Evolutionary conservation across 306 rosid genomes (phyloP).

Genomic region (Trichosanthes truncata): DNA sequence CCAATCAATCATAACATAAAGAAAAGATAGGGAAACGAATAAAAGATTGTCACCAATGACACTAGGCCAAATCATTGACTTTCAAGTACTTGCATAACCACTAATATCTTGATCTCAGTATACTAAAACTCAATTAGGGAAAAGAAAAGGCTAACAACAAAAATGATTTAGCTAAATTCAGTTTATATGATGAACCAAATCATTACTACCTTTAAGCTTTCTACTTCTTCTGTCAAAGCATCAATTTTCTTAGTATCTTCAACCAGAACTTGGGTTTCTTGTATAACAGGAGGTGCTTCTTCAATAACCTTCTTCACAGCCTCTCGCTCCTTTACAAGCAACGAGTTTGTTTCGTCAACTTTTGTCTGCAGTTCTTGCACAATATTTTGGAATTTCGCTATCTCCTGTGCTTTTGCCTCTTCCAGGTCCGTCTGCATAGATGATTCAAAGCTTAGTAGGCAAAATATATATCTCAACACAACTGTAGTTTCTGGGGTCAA

Average conservation of each 20-base stretch:
- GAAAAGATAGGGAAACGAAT: neutral
- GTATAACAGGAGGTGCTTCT: conserved; percentile 92
- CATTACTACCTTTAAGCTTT: conserved; percentile 62
- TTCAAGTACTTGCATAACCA: conserved; percentile 1
- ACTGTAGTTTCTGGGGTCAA: neutral
- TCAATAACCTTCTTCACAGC: conserved; percentile 65
- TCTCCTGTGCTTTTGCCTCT: conserved; percentile 88
- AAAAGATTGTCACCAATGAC: neutral
- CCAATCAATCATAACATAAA: neutral
- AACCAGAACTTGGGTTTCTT: conserved; percentile 89
- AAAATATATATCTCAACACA: neutral
- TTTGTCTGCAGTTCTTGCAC: conserved; percentile 76
- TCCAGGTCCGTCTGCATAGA: conserved; percentile 84
- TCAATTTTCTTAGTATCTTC: conserved; percentile 86
- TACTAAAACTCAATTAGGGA: neutral
- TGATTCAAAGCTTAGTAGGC: neutral
- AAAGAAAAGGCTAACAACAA: neutral
- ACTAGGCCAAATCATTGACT: neutral
- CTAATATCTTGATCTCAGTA: neutral
- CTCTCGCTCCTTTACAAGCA: conserved; percentile 73
- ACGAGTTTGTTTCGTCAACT: conserved; percentile 81
- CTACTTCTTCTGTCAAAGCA: conserved; percentile 62
- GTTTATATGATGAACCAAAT: neutral
- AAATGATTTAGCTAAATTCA: neutral
- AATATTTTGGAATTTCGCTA: conserved; percentile 54